Percentiles rank a stretch among this genome's conserved stretches.
Evolutionary conservation across 257 asterid genomes (phyloP).

Genomic region (Forsythia suspensa): DNA sequence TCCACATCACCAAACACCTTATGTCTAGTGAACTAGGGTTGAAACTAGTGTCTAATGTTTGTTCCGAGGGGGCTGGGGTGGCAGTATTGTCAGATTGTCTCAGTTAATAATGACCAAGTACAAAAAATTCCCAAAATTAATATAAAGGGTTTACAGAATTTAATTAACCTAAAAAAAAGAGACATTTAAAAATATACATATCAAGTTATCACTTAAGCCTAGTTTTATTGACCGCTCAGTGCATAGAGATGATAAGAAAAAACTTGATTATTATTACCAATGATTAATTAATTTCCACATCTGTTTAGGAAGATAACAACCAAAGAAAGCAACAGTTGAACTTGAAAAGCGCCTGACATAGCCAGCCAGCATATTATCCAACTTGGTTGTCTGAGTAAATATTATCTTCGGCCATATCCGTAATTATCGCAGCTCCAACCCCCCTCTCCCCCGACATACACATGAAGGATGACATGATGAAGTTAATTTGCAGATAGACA

Average conservation of each 20-base stretch:
- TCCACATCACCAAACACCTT: constrained; percentile 4
- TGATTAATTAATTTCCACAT: neutral
- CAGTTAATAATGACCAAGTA: neutral
- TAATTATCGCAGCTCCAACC: neutral
- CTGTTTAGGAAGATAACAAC: neutral
- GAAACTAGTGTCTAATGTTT: neutral
- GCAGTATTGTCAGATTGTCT: neutral
- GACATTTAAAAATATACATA: neutral
- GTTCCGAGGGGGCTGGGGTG: neutral
- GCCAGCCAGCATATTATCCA: neutral
- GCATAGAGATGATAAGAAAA: constrained; percentile 3
- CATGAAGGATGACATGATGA: neutral
- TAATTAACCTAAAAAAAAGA: neutral
- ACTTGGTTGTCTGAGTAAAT: neutral
- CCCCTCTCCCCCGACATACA: neutral
- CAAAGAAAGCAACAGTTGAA: neutral
- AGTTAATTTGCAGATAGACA: constrained; percentile 3
- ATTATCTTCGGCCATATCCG: neutral
- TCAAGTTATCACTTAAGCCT: neutral
- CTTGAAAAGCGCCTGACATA: neutral
- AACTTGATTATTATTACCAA: neutral
- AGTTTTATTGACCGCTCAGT: neutral
- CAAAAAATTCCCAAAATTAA: neutral
- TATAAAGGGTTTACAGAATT: neutral
- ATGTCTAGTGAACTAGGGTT: constrained; percentile 3